phyloP scores from a whole-genome alignment of 139 green algal genomes.

The Chlamydomonas incerta region DNA sequence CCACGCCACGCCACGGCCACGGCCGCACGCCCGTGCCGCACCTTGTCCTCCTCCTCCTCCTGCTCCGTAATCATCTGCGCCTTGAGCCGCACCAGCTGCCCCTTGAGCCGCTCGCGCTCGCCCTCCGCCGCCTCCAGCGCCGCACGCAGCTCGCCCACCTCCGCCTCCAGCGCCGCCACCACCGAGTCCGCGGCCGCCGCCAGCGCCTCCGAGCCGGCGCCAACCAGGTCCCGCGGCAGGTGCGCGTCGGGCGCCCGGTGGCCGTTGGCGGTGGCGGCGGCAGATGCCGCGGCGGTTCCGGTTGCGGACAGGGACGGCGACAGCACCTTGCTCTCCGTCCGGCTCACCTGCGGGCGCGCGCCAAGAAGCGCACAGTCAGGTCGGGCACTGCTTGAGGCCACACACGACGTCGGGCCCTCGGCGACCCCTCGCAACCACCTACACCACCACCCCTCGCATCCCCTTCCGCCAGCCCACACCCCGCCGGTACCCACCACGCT shows the following conservation, averaged over 20 bases:
- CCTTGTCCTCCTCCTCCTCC: slow-evolving; percentile 59
- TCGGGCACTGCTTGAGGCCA: not conserved
- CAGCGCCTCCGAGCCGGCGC: no score
- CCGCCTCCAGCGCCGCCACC: slow-evolving; percentile 19
- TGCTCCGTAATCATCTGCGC: slow-evolving; percentile 68
- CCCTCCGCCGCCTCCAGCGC: slow-evolving; percentile 40
- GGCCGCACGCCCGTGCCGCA: slow-evolving; percentile 49
- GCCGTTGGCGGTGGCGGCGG: not conserved
- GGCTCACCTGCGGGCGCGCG: not conserved
- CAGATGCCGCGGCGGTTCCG: not conserved
- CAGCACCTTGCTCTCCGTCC: not conserved
- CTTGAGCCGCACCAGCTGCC: slow-evolving; percentile 66
- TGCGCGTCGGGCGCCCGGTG: not conserved
- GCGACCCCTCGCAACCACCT: no score
- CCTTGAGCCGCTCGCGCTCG: slow-evolving; percentile 40
- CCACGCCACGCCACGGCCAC: no score
- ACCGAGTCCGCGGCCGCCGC: not conserved
- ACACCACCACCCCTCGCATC: no score
- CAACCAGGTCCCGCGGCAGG: no score
- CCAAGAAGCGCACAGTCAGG: not conserved
- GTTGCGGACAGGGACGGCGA: not conserved
- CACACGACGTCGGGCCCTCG: no score
- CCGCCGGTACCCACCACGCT: not conserved
- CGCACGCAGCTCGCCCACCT: slow-evolving; percentile 35
- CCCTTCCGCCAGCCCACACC: no score